These are phyloP conservation scores for Iris macrosiphon DNA, from an alignment of 106 monocot genomes.

Conservation along the genomic window DNA sequence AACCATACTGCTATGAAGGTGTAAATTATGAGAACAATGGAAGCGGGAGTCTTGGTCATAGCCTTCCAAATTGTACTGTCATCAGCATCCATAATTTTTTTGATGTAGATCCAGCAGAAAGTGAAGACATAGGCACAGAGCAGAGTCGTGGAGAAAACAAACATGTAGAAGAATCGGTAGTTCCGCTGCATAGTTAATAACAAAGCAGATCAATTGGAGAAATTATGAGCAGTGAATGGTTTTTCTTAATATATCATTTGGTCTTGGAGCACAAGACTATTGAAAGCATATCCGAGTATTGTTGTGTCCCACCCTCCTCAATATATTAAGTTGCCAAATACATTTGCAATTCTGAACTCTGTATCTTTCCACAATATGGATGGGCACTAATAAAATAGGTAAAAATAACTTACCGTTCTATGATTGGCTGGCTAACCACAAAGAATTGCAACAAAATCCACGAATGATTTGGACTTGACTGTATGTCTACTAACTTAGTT, in stretches of 20 bases:
- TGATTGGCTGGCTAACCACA: too few relatives aligned
- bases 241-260: background rate
- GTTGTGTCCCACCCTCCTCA: background rate
- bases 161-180: slow-evolving; percentile 97
- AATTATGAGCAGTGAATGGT: background rate
- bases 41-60: slow-evolving; percentile 83
- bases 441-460: too few relatives aligned
- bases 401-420: too few relatives aligned
- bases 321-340: too few relatives aligned
- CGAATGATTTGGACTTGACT: too few relatives aligned
- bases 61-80: slow-evolving; percentile 65
- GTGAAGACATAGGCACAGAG: slow-evolving; percentile 81
- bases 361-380: too few relatives aligned
- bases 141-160: slow-evolving; percentile 84
- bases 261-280: too few relatives aligned
- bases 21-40: slow-evolving; percentile 75
- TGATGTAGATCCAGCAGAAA: slow-evolving; percentile 81
- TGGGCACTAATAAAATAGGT: too few relatives aligned
- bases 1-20: slow-evolving; percentile 87
- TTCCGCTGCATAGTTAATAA: slow-evolving; percentile 55
- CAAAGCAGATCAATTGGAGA: slow-evolving; percentile 1
- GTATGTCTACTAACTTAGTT: too few relatives aligned
- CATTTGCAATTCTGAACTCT: too few relatives aligned
- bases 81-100: slow-evolving; percentile 64
- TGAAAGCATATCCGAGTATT: background rate